Base-by-base conservation (phyloP, 2,329 filamentous ascomycete genomes). In the Hypoxylon sp. region DNA sequence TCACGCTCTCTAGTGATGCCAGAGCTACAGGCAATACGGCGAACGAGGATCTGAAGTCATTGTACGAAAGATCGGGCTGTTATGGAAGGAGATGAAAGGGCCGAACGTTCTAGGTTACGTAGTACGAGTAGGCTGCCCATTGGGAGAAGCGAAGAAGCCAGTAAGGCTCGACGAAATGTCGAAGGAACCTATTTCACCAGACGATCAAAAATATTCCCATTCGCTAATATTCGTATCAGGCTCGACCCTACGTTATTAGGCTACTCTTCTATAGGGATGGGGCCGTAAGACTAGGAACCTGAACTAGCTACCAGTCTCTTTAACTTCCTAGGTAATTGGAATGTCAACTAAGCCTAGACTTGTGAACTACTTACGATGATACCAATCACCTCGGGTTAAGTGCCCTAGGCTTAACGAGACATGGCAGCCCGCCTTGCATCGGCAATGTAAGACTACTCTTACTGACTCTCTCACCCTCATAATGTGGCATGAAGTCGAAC, bases 371-470 rank as follows among this genome's bases (percentile, higher is more conserved):
- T n/a, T 41, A 8, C 14, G 34, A 16, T 37, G 21, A 6, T 37
- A 25, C 19, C 9, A 34, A 45, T 47, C 37, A 47, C 14, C 19
- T 32, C 16, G 27, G 12, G 7, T 41, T 30, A 39, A 11, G 19
- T 12, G 37, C 43, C n/a, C 50, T 63, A 4, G 52, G 37, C 37
- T 70, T 77, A 11, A 83, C 78, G 59, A 73, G 73, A 54, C 81
- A 81, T 4, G 86, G 87, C 64, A 90, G 73, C 0, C 88, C 88
- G 1, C 82, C 87, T 56, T 87, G 80, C 87, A 90, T 90, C 0
- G 88, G 88, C 69, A 90, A 72, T 2, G 88, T 90, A 51, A 90
- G 77, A 68, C 87, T 89, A 52, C 84, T 88, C 76, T 84, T 85
- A 71, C 86, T 89, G 16, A 82, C 79, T 68, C 86, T 82, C 71